phyloP scores from a whole-genome alignment of 208 protist species.

The Phytomonas francai region DNA sequence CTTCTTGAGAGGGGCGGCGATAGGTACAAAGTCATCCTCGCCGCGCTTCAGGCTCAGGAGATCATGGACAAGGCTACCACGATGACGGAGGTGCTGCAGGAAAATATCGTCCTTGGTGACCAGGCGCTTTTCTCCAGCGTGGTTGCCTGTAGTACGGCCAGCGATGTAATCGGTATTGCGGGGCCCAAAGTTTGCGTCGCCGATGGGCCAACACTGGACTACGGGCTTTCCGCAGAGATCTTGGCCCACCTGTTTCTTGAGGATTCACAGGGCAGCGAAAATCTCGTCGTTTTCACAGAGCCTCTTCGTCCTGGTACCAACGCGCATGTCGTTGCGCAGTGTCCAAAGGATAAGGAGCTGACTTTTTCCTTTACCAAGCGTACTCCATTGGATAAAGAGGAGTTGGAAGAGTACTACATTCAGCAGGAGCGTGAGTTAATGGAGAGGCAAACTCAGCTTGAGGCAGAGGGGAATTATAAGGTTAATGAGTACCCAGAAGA shows the following conservation, averaged over 20 bases:
- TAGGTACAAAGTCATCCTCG: slow-evolving; percentile 76
- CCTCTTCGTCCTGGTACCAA: slow-evolving; percentile 43
- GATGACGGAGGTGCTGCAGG: slow-evolving; percentile 74
- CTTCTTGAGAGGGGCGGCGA: slow-evolving; percentile 68
- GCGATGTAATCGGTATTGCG: slow-evolving; percentile 45
- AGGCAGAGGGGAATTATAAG: slow-evolving; percentile 30
- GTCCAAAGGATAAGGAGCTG: slow-evolving; percentile 27
- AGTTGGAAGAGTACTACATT: slow-evolving; percentile 85
- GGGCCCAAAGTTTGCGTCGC: slow-evolving; percentile 73
- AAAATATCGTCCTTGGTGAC: slow-evolving; percentile 71
- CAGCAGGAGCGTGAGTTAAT: slow-evolving; percentile 53
- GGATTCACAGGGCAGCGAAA: slow-evolving; percentile 26
- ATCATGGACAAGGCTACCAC: slow-evolving; percentile 71
- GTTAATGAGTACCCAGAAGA: slow-evolving; percentile 31
- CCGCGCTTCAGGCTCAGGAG: slow-evolving; percentile 64
- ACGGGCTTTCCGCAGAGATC: slow-evolving; percentile 63
- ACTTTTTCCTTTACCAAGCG: slow-evolving; percentile 35
- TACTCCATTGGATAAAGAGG: slow-evolving; percentile 56
- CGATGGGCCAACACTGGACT: slow-evolving; percentile 69
- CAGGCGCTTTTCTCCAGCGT: slow-evolving; percentile 63
- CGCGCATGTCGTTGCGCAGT: slow-evolving; percentile 28
- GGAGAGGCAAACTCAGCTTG: slow-evolving; percentile 29
- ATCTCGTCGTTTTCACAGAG: slow-evolving; percentile 62
- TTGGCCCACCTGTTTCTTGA: slow-evolving; percentile 35
- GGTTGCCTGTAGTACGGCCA: slow-evolving; percentile 61